phyloP scores from a whole-genome alignment of 1,139 yeast species.

The Candida buenavistaensis region DNA sequence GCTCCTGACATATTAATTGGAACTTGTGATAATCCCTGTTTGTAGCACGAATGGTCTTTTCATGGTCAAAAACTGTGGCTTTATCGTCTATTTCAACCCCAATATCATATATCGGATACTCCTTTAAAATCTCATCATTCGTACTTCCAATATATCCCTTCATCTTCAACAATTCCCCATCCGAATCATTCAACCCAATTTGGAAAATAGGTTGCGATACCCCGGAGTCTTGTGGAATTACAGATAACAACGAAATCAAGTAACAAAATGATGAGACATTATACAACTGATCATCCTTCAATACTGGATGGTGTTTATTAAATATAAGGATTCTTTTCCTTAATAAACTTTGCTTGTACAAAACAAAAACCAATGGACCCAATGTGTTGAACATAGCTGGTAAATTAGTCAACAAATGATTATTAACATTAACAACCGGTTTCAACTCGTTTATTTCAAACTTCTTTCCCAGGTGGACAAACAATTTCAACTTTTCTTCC shows the following conservation, averaged over 20 bases:
- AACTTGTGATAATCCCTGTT: slow-evolving; percentile 40
- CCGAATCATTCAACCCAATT: slow-evolving; percentile 61
- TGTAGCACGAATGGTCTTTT: slow-evolving; percentile 26
- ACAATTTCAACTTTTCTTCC: slow-evolving; percentile 40
- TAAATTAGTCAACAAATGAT: slow-evolving; percentile 54
- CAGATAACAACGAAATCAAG: slow-evolving; percentile 34
- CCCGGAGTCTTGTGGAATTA: slow-evolving; percentile 35
- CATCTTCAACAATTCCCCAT: slow-evolving; percentile 16
- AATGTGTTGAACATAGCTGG: slow-evolving; percentile 48
- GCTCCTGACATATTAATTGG: slow-evolving; percentile 31
- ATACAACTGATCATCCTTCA: slow-evolving; percentile 9
- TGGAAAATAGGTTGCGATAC: slow-evolving; percentile 58
- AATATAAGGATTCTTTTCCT: slow-evolving; percentile 63
- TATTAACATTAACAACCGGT: slow-evolving; percentile 15
- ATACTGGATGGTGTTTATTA: slow-evolving; percentile 40
- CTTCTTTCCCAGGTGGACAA: slow-evolving; percentile 24
- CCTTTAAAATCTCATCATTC: slow-evolving; percentile 67
- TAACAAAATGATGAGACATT: slow-evolving; percentile 33
- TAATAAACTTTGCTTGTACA: slow-evolving; percentile 69
- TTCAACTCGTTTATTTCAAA: slow-evolving; percentile 13
- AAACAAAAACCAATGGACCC: slow-evolving; percentile 72
- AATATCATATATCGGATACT: slow-evolving; percentile 54
- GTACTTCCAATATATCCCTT: slow-evolving; percentile 63
- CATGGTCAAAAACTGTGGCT: slow-evolving; percentile 9
- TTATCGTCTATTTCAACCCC: slow-evolving; percentile 30